Evolutionary conservation across 2,329 filamentous ascomycete species (phyloP).

Genomic region (Neophaeococcomyces mojaviensis): DNA sequence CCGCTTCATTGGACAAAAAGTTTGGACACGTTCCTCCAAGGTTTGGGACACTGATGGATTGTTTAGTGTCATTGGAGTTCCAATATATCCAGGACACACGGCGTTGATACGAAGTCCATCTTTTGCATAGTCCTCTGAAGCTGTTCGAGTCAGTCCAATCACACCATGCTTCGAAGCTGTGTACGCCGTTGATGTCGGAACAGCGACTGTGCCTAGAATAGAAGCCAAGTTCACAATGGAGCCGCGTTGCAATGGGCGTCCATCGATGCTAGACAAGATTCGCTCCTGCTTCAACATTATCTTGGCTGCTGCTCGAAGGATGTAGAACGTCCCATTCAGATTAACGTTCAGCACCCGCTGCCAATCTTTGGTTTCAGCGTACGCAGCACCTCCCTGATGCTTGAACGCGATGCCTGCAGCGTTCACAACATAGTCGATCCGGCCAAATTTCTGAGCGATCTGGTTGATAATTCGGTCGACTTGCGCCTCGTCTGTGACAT

Average conservation of each 20-base stretch:
- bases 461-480: constrained; percentile 49
- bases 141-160: constrained; percentile 50
- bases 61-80: constrained; percentile 68
- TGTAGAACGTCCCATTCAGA: constrained; percentile 38
- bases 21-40: constrained; percentile 33
- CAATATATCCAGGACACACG: constrained; percentile 46
- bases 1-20: constrained; percentile 42
- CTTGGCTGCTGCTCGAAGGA: constrained; percentile 35
- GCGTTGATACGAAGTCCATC: constrained; percentile 45
- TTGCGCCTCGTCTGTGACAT: constrained; percentile 43
- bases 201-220: constrained; percentile 43
- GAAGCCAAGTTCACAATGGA: constrained; percentile 47
- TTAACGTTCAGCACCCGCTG: constrained; percentile 38
- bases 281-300: constrained; percentile 41
- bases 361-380: constrained; percentile 28
- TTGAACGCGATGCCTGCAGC: constrained; percentile 25
- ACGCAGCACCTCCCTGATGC: constrained; percentile 4
- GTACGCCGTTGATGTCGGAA: constrained; percentile 28
- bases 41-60: constrained; percentile 71
- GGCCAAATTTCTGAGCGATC: constrained; percentile 47
- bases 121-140: constrained; percentile 44
- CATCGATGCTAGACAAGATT: constrained; percentile 32
- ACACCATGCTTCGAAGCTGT: constrained; percentile 50
- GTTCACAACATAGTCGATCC: constrained; percentile 23
- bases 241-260: constrained; percentile 33